Conservation (phyloP, 768 basidiomycete genomes). For the Termitomyces sp. region DNA sequence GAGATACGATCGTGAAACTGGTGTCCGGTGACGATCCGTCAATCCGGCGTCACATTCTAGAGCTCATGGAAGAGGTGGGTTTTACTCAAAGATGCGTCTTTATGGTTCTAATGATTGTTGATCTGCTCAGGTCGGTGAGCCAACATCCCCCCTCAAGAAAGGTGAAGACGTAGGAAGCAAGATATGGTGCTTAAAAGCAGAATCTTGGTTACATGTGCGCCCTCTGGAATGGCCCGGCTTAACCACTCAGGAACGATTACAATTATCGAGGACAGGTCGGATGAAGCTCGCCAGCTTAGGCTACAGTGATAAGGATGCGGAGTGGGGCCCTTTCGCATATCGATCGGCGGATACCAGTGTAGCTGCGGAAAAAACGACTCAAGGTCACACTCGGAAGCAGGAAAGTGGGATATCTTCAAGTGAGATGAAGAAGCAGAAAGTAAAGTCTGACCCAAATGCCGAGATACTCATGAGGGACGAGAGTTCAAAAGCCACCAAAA, state of each 20-base stretch:
- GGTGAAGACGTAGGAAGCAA: constrained; percentile 29
- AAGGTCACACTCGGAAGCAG: constrained; percentile 4
- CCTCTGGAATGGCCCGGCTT: constrained; percentile 58
- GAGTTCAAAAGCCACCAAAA: constrained; percentile 23
- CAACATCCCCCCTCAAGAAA: constrained; percentile 24
- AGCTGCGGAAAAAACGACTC: constrained; percentile 3
- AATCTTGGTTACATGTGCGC: constrained; percentile 63
- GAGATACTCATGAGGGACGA: constrained; percentile 48
- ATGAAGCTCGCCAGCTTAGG: constrained; percentile 40
- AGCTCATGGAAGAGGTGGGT: constrained; percentile 47
- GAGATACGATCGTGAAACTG: constrained; percentile 41
- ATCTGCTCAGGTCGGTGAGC: constrained; percentile 45
- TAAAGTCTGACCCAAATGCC: constrained; percentile 32
- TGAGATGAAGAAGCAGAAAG: constrained; percentile 41
- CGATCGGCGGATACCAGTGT: constrained; percentile 15
- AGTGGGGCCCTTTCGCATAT: constrained; percentile 51
- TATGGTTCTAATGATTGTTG: background rate
- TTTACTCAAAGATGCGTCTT: background rate
- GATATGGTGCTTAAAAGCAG: constrained; percentile 49
- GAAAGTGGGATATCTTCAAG: constrained; percentile 38
- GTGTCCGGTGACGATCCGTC: constrained; percentile 37
- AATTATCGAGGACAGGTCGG: constrained; percentile 50
- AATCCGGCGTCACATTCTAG: constrained; percentile 36
- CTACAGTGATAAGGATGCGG: constrained; percentile 54
- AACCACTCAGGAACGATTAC: constrained; percentile 38